Evolutionary conservation across 2,329 filamentous ascomycete genomes (phyloP).

Genomic region (Fusarium devonianum): DNA sequence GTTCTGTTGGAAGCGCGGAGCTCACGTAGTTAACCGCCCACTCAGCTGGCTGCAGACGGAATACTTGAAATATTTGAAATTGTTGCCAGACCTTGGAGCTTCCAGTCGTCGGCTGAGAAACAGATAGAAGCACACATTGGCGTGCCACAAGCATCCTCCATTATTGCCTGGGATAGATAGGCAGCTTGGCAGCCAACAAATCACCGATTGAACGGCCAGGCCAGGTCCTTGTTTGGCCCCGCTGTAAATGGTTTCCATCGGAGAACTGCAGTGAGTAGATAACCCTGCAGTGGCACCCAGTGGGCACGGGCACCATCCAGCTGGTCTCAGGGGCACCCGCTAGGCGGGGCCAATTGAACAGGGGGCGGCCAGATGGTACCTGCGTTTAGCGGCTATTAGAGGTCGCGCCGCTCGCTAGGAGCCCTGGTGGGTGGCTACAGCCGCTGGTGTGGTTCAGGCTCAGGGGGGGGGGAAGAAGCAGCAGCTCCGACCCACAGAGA

Average conservation of each 20-base stretch:
- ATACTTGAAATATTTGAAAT: conserved; percentile 3
- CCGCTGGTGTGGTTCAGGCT: conserved; percentile 23
- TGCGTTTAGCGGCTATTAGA: conserved; percentile 33
- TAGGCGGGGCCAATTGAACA: conserved; percentile 6
- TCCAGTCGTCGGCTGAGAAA: conserved; percentile 10
- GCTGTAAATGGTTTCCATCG: conserved; percentile 6
- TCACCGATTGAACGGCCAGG: not conserved
- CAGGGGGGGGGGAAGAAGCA: conserved; percentile 19
- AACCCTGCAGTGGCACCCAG: conserved; percentile 1
- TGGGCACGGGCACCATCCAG: conserved; percentile 15
- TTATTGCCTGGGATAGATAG: too few relatives aligned
- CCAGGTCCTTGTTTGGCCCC: not conserved
- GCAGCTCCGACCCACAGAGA: too few relatives aligned
- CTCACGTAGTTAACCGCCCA: conserved; percentile 21
- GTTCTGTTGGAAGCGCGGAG: too few relatives aligned
- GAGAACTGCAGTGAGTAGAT: conserved; percentile 6
- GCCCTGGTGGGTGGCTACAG: conserved; percentile 24
- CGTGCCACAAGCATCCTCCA: too few relatives aligned
- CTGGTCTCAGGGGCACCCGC: conserved; percentile 19
- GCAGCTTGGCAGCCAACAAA: too few relatives aligned
- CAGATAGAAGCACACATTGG: not conserved
- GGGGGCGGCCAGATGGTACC: conserved; percentile 29
- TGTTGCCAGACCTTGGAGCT: not conserved
- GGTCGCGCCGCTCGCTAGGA: conserved; percentile 26
- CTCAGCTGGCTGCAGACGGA: conserved; percentile 1